A percentile compares a stretch with the other conserved stretches of the same genome.
Evolutionary conservation across 768 basidiomycete genomes (phyloP).

Genomic region (Ramaria rubella): DNA sequence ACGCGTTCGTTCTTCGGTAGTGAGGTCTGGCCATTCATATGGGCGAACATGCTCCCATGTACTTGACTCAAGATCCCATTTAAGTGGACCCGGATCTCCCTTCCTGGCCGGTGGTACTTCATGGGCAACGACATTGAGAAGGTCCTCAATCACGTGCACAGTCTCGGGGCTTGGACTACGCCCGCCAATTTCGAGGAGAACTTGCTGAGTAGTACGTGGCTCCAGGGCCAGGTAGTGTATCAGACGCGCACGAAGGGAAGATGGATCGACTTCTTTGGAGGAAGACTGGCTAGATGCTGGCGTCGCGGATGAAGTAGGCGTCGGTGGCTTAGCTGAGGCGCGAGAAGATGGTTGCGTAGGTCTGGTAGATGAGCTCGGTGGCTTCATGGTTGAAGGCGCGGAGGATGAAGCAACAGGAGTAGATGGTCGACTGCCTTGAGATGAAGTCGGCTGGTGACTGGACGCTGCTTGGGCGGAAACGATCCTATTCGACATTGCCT

Average conservation of each 20-base stretch:
- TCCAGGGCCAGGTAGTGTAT: constrained; percentile 8
- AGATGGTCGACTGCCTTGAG: constrained; percentile 21
- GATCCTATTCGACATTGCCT: constrained; percentile 10
- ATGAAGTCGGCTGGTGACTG: constrained; percentile 26
- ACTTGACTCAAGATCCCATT: constrained; percentile 48
- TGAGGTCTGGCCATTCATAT: constrained; percentile 49
- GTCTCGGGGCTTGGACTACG: neutral
- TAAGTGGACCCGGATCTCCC: constrained; percentile 20
- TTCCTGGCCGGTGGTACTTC: constrained; percentile 2
- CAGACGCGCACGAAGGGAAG: constrained; percentile 3
- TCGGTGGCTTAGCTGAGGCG: constrained; percentile 51
- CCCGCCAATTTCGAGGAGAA: neutral
- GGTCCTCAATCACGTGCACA: neutral
- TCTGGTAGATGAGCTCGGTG: constrained; percentile 18
- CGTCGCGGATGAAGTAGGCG: constrained; percentile 30
- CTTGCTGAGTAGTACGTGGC: constrained; percentile 3
- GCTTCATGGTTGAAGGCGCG: constrained; percentile 7
- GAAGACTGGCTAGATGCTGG: neutral
- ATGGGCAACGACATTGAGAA: neutral
- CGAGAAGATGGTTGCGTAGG: constrained; percentile 28
- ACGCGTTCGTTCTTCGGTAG: constrained; percentile 39
- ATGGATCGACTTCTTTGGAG: neutral
- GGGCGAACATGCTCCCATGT: constrained; percentile 69
- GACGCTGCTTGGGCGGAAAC: constrained; percentile 14
- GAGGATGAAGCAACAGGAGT: constrained; percentile 19